A percentile compares a stretch with the other conserved stretches of the same genome.
These are phyloP conservation scores for Zizania palustris DNA, from an alignment of 202 grass and related monocot genomes.

Conservation along the genomic window DNA sequence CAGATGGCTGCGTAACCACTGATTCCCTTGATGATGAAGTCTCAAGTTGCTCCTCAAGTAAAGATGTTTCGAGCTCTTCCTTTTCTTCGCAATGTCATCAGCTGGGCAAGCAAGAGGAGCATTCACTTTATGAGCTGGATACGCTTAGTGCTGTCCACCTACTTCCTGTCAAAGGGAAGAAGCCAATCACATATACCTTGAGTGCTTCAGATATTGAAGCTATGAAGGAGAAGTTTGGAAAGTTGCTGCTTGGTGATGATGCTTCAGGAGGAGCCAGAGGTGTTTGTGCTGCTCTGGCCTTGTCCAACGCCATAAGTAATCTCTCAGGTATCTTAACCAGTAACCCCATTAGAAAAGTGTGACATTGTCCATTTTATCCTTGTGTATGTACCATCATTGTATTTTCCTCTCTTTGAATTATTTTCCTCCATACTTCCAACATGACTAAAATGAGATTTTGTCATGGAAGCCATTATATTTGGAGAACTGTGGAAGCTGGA, in stretches of 20 bases:
- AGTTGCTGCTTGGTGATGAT: constrained; percentile 89
- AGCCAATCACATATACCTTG: constrained; percentile 64
- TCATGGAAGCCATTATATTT: constrained; percentile 72
- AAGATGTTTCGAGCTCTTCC: constrained; percentile 69
- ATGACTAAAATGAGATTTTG: constrained; percentile 18
- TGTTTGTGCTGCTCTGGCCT: constrained; percentile 75
- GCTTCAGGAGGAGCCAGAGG: constrained; percentile 75
- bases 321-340: constrained; percentile 81
- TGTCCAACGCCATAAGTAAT: constrained; percentile 86
- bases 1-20: constrained; percentile 64
- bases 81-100: constrained; percentile 68
- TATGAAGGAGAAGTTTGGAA: constrained; percentile 94
- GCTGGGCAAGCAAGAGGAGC: constrained; percentile 60
- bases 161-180: constrained; percentile 76
- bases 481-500: constrained; percentile 98
- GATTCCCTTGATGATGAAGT: constrained; percentile 86
- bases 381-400: background rate
- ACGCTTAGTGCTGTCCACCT: constrained; percentile 54
- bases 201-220: constrained; percentile 68
- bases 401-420: background rate
- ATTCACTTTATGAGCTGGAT: constrained; percentile 61
- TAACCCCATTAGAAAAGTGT: background rate
- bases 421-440: background rate
- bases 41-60: constrained; percentile 91
- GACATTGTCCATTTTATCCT: background rate